Evolutionary conservation across 106 monocot genomes (phyloP).

Genomic region (Apostasia shenzhenica): DNA sequence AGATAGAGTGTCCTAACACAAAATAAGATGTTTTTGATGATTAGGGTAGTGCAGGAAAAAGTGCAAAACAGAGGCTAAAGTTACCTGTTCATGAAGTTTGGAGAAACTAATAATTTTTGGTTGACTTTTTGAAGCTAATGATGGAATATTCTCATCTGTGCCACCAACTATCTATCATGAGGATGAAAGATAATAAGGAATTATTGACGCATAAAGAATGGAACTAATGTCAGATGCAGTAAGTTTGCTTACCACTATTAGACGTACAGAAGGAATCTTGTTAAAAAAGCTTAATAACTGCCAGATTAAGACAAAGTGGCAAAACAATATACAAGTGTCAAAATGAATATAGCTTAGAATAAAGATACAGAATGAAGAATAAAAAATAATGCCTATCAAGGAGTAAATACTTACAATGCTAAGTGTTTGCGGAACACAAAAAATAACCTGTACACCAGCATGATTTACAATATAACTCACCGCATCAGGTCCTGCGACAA

Average conservation of each 20-base stretch:
- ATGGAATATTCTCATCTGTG: slow-evolving; percentile 64
- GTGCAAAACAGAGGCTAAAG: neutral
- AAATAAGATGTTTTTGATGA: no score
- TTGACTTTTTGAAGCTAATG: slow-evolving; percentile 37
- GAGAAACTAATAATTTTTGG: slow-evolving; percentile 68
- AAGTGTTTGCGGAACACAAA: slow-evolving; percentile 81
- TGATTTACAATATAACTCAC: slow-evolving; percentile 85
- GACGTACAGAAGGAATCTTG: slow-evolving; percentile 68
- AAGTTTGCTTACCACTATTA: slow-evolving; percentile 70
- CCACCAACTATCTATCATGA: slow-evolving; percentile 74
- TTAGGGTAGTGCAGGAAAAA: no score
- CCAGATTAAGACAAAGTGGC: slow-evolving; percentile 5
- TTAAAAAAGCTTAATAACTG: slow-evolving; percentile 84
- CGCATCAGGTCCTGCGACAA: slow-evolving; percentile 89
- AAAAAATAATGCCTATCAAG: neutral
- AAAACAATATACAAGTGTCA: neutral
- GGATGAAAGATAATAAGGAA: slow-evolving; percentile 7
- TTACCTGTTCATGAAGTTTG: slow-evolving; percentile 61
- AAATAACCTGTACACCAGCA: slow-evolving; percentile 70
- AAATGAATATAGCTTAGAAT: neutral
- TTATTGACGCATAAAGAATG: neutral
- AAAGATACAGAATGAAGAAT: neutral
- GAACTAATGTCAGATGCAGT: neutral
- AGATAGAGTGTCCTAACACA: no score
- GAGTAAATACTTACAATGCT: slow-evolving; percentile 54